Base-by-base conservation (phyloP, 352 stramenopile species). In the Pythium phragmitis region DNA sequence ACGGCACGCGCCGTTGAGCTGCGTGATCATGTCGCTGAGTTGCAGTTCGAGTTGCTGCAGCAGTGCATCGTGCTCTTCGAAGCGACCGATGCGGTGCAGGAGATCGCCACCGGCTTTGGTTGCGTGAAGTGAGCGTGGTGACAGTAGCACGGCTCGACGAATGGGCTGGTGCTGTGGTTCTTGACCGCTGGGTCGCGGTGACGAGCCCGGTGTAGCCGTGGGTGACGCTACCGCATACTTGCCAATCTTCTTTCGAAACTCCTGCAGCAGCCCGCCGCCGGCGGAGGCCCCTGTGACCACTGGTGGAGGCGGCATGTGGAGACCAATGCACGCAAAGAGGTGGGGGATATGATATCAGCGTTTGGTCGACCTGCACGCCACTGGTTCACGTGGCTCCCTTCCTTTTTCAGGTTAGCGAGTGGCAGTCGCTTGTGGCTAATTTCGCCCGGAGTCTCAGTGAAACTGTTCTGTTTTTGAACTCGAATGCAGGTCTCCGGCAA, bases 191-290 rank as follows among this genome's bases (percentile, higher is more conserved):
- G 23, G 43, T 17, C 51, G 42, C 33, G 55, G 43, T 4, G 55
- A 57, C 12, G 60, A n/a, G 5, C 41, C 19, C 4, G 54, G 45
- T 23, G 47, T 57, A 2, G 60, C 28, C 7, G 26, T 52, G 13
- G 64, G 4, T 2, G 57, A 41, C n/a, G 49, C 34, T 21, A 19
- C 55, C 3, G 60, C 60, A 47, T 80, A 84, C 36, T 81, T 79
- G 13, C 71, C 70, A 49, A 92, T 89, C 67, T 85, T 88, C 63
- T 71, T 78, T 11, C 77, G 59, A 59, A 91, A 71, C 2, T 76
- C 82, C n/a, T 86, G 80, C 30, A 92, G 54, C 54, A 92, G 52
- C 0, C 73, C 73, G 13, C 67, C 63, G 26, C 51, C 42, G 6
- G 23, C 17, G 4, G 33, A 33, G 7, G 34, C 26, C 30, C n/a